Evolutionary conservation across 805 yeast species (phyloP).

Genomic region (Candida morakotiae): DNA sequence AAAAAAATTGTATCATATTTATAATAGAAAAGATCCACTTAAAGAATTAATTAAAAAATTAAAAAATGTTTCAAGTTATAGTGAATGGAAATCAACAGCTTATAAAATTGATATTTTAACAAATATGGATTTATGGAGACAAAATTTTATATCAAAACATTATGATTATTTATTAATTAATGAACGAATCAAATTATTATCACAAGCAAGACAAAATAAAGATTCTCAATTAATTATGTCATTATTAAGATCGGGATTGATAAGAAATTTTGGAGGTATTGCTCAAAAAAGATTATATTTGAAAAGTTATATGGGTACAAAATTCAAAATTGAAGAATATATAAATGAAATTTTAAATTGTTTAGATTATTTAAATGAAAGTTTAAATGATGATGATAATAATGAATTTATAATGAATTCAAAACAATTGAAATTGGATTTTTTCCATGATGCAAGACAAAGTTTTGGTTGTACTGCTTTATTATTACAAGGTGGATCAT

Average conservation of each 20-base stretch:
- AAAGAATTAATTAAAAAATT: constrained; percentile 47
- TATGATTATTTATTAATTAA: constrained; percentile 83
- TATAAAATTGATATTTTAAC: constrained; percentile 47
- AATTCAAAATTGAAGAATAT: constrained; percentile 82
- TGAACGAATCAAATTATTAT: constrained; percentile 61
- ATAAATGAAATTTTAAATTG: constrained; percentile 71
- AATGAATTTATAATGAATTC: constrained; percentile 39
- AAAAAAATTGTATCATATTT: constrained; percentile 29
- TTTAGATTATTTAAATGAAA: constrained; percentile 55
- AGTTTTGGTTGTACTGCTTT: constrained; percentile 89
- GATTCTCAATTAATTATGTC: constrained; percentile 61
- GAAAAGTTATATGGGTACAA: constrained; percentile 84
- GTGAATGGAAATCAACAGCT: constrained; percentile 64
- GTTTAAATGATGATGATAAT: constrained; percentile 23
- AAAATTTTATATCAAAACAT: constrained; percentile 73
- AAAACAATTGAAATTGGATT: constrained; percentile 61
- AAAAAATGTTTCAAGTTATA: constrained; percentile 51
- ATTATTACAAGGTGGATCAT: constrained; percentile 89
- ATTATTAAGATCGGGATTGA: constrained; percentile 72
- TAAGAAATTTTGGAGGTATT: constrained; percentile 90
- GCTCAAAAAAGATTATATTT: constrained; percentile 74
- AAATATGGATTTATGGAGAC: constrained; percentile 59
- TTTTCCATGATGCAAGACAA: constrained; percentile 82
- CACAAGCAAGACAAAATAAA: constrained; percentile 54
- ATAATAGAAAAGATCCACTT: constrained; percentile 39